These are phyloP conservation scores for Cenchrus purpureus DNA, from an alignment of 176 grass and related monocot species.

Conservation along the genomic window DNA sequence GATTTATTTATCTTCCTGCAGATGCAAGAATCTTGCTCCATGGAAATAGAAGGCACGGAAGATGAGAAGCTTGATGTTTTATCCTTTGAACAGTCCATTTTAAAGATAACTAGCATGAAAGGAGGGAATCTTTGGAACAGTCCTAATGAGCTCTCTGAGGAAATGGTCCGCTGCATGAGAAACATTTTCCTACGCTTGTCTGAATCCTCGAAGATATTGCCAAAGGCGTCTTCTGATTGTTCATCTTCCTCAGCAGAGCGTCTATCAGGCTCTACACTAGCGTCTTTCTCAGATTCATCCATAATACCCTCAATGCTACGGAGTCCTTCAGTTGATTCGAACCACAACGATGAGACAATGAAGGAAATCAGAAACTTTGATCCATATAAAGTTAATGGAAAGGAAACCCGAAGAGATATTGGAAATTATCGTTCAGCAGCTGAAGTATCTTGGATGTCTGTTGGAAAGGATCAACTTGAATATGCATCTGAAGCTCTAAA, in stretches of 20 bases:
- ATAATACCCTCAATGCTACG: conserved; percentile 58
- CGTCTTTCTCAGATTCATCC: conserved; percentile 79
- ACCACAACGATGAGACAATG: conserved; percentile 40
- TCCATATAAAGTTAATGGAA: conserved; percentile 84
- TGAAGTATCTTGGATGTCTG: conserved; percentile 98
- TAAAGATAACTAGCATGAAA: conserved; percentile 64
- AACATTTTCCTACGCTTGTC: conserved; percentile 93
- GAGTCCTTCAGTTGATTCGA: conserved; percentile 68
- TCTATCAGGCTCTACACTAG: conserved; percentile 67
- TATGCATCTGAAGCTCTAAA: conserved; percentile 95
- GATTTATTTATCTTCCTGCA: conserved; percentile 41
- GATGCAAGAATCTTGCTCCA: conserved; percentile 47
- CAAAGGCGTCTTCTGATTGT: conserved; percentile 60
- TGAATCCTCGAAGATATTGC: conserved; percentile 73
- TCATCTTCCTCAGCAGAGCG: conserved; percentile 76
- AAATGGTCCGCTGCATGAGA: conserved; percentile 99
- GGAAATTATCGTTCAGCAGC: conserved; percentile 66
- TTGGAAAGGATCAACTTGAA: conserved; percentile 93
- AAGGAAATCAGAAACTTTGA: conserved; percentile 65
- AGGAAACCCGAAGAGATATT: conserved; percentile 70
- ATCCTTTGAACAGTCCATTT: conserved; percentile 60
- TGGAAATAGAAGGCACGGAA: conserved; percentile 41
- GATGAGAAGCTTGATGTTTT: conserved; percentile 50
- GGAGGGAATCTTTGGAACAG: conserved; percentile 66
- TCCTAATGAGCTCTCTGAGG: conserved; percentile 92